These are phyloP conservation scores for Hyphopichia burtonii DNA, from an alignment of 1,139 yeast species.

Conservation along the genomic window DNA sequence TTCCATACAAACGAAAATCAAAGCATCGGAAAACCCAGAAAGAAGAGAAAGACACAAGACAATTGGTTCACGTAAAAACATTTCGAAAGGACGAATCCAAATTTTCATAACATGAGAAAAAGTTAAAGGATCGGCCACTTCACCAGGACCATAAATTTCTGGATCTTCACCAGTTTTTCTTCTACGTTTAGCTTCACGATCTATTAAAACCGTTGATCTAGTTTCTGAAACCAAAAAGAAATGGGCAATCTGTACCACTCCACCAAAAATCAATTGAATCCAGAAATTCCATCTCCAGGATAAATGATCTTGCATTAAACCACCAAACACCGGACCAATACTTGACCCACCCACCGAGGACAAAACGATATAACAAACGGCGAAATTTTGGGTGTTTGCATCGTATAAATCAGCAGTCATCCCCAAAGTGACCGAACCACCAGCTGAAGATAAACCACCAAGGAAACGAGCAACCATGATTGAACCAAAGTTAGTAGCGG, in stretches of 20 bases:
- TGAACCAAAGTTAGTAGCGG: slow-evolving; percentile 32
- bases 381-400: slow-evolving; percentile 33
- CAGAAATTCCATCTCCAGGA: slow-evolving; percentile 37
- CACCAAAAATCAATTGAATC: slow-evolving; percentile 39
- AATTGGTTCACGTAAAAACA: slow-evolving; percentile 37
- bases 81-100: slow-evolving; percentile 36
- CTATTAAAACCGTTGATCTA: slow-evolving; percentile 28
- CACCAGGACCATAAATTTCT: slow-evolving; percentile 30
- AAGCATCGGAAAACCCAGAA: slow-evolving; percentile 39
- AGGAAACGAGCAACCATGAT: slow-evolving; percentile 28
- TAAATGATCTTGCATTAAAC: slow-evolving; percentile 25
- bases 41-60: slow-evolving; percentile 35
- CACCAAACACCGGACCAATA: slow-evolving; percentile 38
- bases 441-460: slow-evolving; percentile 32
- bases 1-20: slow-evolving; percentile 38
- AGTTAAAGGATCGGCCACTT: slow-evolving; percentile 13
- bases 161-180: slow-evolving; percentile 26
- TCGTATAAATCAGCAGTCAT: slow-evolving; percentile 42
- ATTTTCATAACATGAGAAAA: slow-evolving; percentile 22
- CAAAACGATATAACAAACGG: slow-evolving; percentile 36
- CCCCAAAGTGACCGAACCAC: slow-evolving; percentile 40
- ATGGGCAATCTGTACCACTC: slow-evolving; percentile 25
- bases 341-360: slow-evolving; percentile 31
- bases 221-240: slow-evolving; percentile 33
- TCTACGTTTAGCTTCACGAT: slow-evolving; percentile 31